A percentile compares a stretch with the other conserved stretches of the same genome.
phyloP scores from a whole-genome alignment of 2,329 filamentous ascomycete species.

The Cadophora sp. region DNA sequence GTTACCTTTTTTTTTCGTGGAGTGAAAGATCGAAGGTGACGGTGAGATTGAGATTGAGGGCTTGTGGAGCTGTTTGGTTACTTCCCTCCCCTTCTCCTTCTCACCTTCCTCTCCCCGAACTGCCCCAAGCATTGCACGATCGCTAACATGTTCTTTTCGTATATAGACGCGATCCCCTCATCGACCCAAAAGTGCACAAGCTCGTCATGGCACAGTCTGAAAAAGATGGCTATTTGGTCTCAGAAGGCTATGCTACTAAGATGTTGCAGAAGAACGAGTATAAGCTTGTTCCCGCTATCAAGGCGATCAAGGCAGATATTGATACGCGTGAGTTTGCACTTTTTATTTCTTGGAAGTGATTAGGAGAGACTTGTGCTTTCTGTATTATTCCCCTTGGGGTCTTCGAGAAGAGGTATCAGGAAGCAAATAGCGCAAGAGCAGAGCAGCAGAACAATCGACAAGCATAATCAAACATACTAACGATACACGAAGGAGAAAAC shows the following conservation, averaged over 20 bases:
- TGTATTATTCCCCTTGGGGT: no score
- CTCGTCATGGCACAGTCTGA: neutral
- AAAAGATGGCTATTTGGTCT: constrained; percentile 3
- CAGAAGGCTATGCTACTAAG: neutral
- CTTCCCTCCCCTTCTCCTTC: neutral
- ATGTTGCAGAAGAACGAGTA: neutral
- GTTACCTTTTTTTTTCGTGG: no score
- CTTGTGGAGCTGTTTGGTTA: neutral
- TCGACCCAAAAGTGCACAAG: neutral
- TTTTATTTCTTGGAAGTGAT: neutral
- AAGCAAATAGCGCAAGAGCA: neutral
- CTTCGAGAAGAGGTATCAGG: no score
- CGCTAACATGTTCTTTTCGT: neutral
- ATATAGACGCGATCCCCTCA: neutral
- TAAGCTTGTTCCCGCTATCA: constrained; percentile 13
- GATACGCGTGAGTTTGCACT: constrained; percentile 4
- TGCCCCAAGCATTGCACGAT: neutral
- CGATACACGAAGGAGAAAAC: neutral
- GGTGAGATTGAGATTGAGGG: neutral
- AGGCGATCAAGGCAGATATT: constrained; percentile 9
- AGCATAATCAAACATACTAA: neutral
- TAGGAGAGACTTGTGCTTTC: no score
- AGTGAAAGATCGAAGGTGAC: neutral
- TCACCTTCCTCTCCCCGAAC: neutral
- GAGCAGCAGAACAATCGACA: neutral